These are phyloP conservation scores for Neospora caninum DNA, from an alignment of 169 alveolate species.

Conservation along the genomic window DNA sequence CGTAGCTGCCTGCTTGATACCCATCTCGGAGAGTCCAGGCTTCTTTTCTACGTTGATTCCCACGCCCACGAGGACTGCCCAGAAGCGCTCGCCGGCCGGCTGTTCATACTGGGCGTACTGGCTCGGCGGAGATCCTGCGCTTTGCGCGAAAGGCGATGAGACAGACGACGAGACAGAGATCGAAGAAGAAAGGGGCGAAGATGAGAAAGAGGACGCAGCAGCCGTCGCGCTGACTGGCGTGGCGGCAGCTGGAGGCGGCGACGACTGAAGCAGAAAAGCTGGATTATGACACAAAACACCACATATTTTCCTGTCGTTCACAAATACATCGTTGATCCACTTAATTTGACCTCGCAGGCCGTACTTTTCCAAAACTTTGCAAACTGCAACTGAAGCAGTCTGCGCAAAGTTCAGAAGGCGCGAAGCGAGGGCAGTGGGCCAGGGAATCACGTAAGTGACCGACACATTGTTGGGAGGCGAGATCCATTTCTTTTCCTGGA, in stretches of 20 bases:
- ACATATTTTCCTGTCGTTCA: slow-evolving; percentile 69
- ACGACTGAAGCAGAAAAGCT: not conserved
- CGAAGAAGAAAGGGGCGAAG: too few relatives aligned
- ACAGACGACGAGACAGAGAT: too few relatives aligned
- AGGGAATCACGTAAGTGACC: slow-evolving; percentile 68
- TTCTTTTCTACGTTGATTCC: slow-evolving; percentile 37
- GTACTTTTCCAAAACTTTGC: slow-evolving; percentile 61
- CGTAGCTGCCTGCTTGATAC: slow-evolving; percentile 39
- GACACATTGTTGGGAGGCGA: slow-evolving; percentile 71
- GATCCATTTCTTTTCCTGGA: slow-evolving; percentile 69
- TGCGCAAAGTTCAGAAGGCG: slow-evolving; percentile 70
- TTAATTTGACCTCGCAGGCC: slow-evolving; percentile 71
- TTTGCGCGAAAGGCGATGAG: not conserved
- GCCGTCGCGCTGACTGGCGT: not conserved
- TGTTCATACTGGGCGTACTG: not conserved
- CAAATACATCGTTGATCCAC: slow-evolving; percentile 77
- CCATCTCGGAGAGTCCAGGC: slow-evolving; percentile 16
- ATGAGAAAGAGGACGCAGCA: not conserved
- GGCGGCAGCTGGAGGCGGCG: not conserved
- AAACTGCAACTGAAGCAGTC: slow-evolving; percentile 74
- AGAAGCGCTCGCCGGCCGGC: not conserved
- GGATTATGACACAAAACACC: slow-evolving; percentile 70
- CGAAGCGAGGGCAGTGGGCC: slow-evolving; percentile 64
- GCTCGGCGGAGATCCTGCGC: not conserved
- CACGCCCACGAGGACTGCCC: slow-evolving; percentile 46